Conservation (phyloP, 495 filamentous ascomycete species). For the Lasiosphaeriaceae sp. region DNA sequence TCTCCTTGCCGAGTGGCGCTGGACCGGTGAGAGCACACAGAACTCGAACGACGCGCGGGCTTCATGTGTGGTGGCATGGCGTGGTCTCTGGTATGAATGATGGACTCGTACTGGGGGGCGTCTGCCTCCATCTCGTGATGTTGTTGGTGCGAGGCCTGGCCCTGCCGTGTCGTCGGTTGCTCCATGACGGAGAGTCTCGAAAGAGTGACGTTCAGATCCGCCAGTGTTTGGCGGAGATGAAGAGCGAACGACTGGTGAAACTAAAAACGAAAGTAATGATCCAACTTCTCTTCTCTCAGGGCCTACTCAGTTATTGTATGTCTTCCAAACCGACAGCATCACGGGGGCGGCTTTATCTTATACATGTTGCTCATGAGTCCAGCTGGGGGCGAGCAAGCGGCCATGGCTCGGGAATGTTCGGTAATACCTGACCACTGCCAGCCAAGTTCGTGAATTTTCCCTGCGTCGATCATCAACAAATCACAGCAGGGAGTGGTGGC, state of each 20-base stretch:
- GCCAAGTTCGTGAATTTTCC: background rate
- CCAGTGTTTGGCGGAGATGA: too few relatives aligned
- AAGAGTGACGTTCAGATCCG: too few relatives aligned
- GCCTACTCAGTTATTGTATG: background rate
- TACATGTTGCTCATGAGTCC: conserved; percentile 1
- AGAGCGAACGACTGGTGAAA: too few relatives aligned
- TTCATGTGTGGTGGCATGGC: background rate
- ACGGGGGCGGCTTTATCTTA: conserved; percentile 6
- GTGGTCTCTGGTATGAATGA: background rate
- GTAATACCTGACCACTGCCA: background rate
- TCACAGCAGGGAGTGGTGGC: conserved; percentile 4
- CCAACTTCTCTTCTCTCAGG: background rate
- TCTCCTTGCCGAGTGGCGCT: background rate
- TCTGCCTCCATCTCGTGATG: background rate
- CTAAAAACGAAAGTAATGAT: background rate
- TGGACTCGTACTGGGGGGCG: background rate
- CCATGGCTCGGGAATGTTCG: conserved; percentile 12
- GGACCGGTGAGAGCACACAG: background rate
- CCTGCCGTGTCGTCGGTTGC: too few relatives aligned
- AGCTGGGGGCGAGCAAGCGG: background rate
- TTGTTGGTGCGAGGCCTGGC: too few relatives aligned
- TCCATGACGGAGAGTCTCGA: too few relatives aligned
- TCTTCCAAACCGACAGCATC: background rate
- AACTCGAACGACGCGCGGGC: background rate
- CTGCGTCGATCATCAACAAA: conserved; percentile 10